A percentile compares a stretch with the other conserved stretches of the same genome.
phyloP scores from a whole-genome alignment of 2,329 filamentous ascomycete species.

The Ophiostoma pallidulum region DNA sequence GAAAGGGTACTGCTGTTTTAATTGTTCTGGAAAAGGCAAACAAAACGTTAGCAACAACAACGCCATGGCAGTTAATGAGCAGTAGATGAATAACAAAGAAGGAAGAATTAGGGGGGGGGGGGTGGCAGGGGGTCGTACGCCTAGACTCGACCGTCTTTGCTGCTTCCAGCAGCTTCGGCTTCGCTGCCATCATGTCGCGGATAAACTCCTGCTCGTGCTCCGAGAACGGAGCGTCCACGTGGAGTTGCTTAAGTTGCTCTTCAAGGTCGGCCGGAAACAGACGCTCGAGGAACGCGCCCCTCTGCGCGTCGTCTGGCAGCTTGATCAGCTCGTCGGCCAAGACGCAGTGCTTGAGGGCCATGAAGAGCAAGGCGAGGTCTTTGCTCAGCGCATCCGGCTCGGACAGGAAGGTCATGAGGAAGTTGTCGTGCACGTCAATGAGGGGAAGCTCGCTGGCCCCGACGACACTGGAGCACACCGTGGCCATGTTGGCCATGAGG shows the following conservation, averaged over 20 bases:
- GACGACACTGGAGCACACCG: constrained; percentile 33
- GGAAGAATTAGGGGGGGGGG: neutral
- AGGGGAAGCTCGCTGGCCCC: constrained; percentile 30
- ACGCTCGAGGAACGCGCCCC: constrained; percentile 35
- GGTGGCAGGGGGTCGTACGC: too few species aligned
- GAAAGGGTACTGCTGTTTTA: constrained; percentile 32
- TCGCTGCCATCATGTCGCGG: constrained; percentile 19
- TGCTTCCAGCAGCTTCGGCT: constrained; percentile 39
- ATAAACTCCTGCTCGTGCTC: constrained; percentile 16
- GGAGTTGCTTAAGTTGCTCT: constrained; percentile 31
- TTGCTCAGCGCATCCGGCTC: constrained; percentile 31
- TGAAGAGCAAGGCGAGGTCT: constrained; percentile 33
- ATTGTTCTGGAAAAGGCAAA: too few species aligned
- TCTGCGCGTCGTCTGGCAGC: constrained; percentile 11
- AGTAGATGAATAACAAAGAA: neutral
- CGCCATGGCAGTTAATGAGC: too few species aligned
- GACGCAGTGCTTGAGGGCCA: constrained; percentile 36
- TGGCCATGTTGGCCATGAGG: constrained; percentile 40
- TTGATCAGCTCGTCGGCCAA: constrained; percentile 6
- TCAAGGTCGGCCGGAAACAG: constrained; percentile 49
- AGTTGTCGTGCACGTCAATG: constrained; percentile 34
- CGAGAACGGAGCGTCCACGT: constrained; percentile 22
- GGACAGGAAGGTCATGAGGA: constrained; percentile 35
- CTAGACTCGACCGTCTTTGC: constrained; percentile 39
- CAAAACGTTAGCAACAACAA: too few species aligned